phyloP scores from a whole-genome alignment of 257 asterid genomes.

The Solanum rostratum region DNA sequence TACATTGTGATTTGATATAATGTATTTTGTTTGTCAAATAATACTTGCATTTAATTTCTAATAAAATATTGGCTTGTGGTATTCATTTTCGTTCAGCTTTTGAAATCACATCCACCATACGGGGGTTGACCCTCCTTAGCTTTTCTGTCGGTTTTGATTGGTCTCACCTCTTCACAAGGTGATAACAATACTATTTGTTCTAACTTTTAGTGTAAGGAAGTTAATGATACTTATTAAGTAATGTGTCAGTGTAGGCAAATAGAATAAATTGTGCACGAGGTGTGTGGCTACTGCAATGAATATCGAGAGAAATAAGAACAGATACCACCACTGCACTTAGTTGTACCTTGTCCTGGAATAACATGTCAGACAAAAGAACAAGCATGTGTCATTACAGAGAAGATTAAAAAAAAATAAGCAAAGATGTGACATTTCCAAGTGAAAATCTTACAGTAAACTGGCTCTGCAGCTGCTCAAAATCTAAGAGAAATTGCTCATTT shows the following conservation, averaged over 20 bases:
- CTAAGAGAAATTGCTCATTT: slow-evolving; percentile 73
- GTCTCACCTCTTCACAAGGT: too few species aligned
- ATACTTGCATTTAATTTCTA: too few species aligned
- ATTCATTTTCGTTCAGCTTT: too few species aligned
- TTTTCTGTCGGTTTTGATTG: too few species aligned
- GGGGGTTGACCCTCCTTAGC: too few species aligned
- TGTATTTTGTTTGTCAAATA: too few species aligned
- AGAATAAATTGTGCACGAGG: slow-evolving; percentile 92
- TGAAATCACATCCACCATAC: too few species aligned
- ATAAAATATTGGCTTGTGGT: too few species aligned
- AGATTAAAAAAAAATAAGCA: not conserved
- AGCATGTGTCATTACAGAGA: not conserved
- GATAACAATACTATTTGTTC: too few species aligned
- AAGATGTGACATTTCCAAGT: not conserved
- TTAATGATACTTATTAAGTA: too few species aligned
- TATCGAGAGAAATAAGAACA: slow-evolving; percentile 62
- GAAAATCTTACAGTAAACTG: slow-evolving; percentile 52
- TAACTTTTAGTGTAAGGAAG: too few species aligned
- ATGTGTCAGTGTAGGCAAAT: slow-evolving; percentile 29
- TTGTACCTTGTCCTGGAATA: slow-evolving; percentile 78
- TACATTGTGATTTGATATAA: too few species aligned
- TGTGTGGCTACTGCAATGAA: slow-evolving; percentile 81
- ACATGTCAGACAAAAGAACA: not conserved
- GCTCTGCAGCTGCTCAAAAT: slow-evolving; percentile 74
- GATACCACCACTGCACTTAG: slow-evolving; percentile 71